Evolutionary conservation across 31 red algal genomes (phyloP), one percentile per base, ranked within the genome.

Genomic region (Odonthalia washingtoniensis): DNA sequence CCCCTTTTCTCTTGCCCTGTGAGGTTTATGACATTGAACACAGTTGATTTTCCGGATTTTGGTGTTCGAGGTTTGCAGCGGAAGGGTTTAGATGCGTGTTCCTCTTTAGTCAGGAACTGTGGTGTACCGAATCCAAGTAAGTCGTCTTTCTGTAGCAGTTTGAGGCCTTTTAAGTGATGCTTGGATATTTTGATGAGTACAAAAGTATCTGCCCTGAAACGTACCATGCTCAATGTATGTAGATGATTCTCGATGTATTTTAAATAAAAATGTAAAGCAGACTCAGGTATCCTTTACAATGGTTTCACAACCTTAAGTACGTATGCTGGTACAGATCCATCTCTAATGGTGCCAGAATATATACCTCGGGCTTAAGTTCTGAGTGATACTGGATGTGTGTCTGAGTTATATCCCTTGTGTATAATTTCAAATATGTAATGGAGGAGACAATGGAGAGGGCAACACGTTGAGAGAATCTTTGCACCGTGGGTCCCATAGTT

Each of bases 251-350:
- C 35, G 5, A 34, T 14, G 73, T 77, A 43, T 28, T 6, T 77
- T 9, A 77, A 14, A 14, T 24, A 77, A 17, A 17, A 77, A 37
- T 77, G 16, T 17, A 77, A 28, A 43, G 4, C 32, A 9, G 26
- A 44, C 40, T 77, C 73, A 44, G 73, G 73, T 43, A 77, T 77
- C 28, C 73, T 12, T 40, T 46, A 44, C 5, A 77, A 37, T 44
- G 73, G 73, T 12, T 77, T 77, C 66, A 70, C 28, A 12, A 37
- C 66, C 31, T 70, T 28, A 12, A 70, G 66, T 12, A 70, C 28
- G 9, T 34, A 12, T 34, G 12, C 21, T 9, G 9, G n/a, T 70
- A 12, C 28, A 70, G 34, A 28, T 70, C 31, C 66, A 70, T 70
- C 31, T 70, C 66, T 34, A 32, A n/a, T n/a, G n/a, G n/a, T n/a